A percentile compares a stretch with the other conserved stretches of the same genome.
phyloP scores from a whole-genome alignment of 352 stramenopile species.

The Globisporangium lucens region DNA sequence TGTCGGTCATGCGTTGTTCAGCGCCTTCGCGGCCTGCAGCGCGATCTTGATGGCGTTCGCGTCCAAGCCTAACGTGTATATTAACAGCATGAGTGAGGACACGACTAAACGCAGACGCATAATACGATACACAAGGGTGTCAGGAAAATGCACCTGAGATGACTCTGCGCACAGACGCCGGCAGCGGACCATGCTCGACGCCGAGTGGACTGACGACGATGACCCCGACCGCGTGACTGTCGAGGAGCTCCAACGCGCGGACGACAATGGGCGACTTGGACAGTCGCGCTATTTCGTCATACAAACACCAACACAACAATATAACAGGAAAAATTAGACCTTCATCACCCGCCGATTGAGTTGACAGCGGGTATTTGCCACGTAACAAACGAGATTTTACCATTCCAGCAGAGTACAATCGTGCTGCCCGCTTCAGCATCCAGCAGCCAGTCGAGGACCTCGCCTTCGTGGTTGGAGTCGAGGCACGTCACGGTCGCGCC shows the following conservation, averaged over 20 bases:
- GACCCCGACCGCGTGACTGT: conserved; percentile 18
- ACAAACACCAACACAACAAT: neutral
- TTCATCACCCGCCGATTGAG: neutral
- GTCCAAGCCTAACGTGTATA: neutral
- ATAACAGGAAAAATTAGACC: neutral
- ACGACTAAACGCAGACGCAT: too few relatives aligned
- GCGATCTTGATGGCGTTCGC: conserved; percentile 3
- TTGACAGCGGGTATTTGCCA: neutral
- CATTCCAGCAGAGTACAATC: conserved; percentile 45
- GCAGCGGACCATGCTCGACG: conserved; percentile 30
- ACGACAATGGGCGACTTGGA: conserved; percentile 31
- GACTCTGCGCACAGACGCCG: conserved; percentile 31
- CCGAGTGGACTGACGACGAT: conserved; percentile 32
- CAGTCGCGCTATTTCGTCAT: conserved; percentile 20
- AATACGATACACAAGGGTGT: neutral
- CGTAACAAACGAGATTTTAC: conserved; percentile 16
- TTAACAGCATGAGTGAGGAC: neutral
- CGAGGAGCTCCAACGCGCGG: conserved; percentile 29
- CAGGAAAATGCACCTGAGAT: conserved; percentile 21
- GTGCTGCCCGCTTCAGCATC: conserved; percentile 10
- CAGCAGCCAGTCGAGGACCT: conserved; percentile 34
- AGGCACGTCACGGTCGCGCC: conserved; percentile 9
- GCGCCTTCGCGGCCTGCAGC: conserved; percentile 3
- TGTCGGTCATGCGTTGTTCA: neutral
- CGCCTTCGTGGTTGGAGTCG: conserved; percentile 32